phyloP scores from a whole-genome alignment of 2,329 filamentous ascomycete genomes.

The Aspergillus fumigatiaffinis region DNA sequence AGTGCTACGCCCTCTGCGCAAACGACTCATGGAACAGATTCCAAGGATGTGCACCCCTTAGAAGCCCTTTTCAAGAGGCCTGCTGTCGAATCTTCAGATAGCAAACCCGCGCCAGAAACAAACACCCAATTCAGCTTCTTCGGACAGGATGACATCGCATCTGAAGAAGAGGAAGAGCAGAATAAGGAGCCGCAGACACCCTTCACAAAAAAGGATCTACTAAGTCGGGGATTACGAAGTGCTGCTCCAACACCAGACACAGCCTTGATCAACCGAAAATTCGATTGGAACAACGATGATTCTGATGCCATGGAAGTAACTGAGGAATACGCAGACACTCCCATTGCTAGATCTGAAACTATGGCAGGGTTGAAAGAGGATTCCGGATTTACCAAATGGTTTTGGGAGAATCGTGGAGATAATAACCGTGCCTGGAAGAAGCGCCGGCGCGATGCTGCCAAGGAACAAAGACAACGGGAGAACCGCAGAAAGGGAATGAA shows the following conservation, averaged over 20 bases:
- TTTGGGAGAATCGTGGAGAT: conserved; percentile 52
- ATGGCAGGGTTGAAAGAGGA: conserved; percentile 32
- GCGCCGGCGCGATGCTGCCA: conserved; percentile 55
- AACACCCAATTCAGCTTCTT: conserved; percentile 78
- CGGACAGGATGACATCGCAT: conserved; percentile 49
- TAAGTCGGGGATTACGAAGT: conserved; percentile 65
- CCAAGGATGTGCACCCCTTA: conserved; percentile 70
- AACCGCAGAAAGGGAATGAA: conserved; percentile 51
- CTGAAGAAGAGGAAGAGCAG: conserved; percentile 46
- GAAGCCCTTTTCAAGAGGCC: conserved; percentile 86
- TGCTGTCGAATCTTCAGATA: conserved; percentile 40
- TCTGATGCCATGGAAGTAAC: conserved; percentile 22
- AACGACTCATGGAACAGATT: conserved; percentile 27
- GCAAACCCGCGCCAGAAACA: conserved; percentile 37
- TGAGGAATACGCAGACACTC: conserved; percentile 22
- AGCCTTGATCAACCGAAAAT: conserved; percentile 58
- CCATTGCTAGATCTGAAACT: conserved; percentile 18
- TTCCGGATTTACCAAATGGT: conserved; percentile 60
- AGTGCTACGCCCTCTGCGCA: not conserved
- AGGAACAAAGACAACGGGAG: conserved; percentile 57
- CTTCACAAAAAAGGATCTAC: conserved; percentile 73
- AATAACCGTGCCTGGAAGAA: conserved; percentile 52
- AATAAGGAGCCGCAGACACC: conserved; percentile 67
- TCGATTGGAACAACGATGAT: conserved; percentile 24
- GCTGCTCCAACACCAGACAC: conserved; percentile 95